These are phyloP conservation scores for Mucor lusitanicus DNA, from an alignment of 371 early-diverging fungal genomes.

Conservation along the genomic window DNA sequence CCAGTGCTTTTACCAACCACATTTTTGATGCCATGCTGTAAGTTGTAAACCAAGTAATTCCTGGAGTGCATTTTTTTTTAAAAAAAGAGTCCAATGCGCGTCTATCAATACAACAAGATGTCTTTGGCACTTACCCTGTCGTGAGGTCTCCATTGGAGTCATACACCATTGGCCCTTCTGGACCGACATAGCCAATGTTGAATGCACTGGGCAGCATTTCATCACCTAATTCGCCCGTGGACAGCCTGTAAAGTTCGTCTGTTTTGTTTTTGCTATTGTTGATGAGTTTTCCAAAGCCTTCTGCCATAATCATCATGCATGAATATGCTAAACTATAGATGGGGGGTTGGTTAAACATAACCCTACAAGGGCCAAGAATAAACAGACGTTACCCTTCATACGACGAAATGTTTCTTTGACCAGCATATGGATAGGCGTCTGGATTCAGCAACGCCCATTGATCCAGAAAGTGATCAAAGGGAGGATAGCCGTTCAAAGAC, in stretches of 20 bases:
- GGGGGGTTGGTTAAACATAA: too few species aligned
- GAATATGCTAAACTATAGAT: slow-evolving; percentile 49
- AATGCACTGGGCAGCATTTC: slow-evolving; percentile 47
- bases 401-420: slow-evolving; percentile 53
- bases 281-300: slow-evolving; percentile 42
- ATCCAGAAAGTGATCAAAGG: slow-evolving; percentile 56
- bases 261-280: slow-evolving; percentile 41
- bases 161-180: slow-evolving; percentile 60
- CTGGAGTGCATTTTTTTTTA: slow-evolving; percentile 15
- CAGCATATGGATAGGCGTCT: slow-evolving; percentile 57
- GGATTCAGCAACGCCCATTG: slow-evolving; percentile 53
- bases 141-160: slow-evolving; percentile 59
- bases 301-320: slow-evolving; percentile 65
- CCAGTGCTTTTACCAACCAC: slow-evolving; percentile 51
- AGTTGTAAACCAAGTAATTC: slow-evolving; percentile 58
- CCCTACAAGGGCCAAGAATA: too few species aligned
- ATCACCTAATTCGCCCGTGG: slow-evolving; percentile 42
- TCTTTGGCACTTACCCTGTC: slow-evolving; percentile 39
- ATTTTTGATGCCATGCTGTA: slow-evolving; percentile 42
- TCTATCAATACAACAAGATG: too few species aligned
- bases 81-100: too few species aligned
- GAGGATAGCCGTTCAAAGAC: slow-evolving; percentile 51
- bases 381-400: slow-evolving; percentile 70
- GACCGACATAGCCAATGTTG: slow-evolving; percentile 61
- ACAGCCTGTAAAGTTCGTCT: slow-evolving; percentile 37